Percentiles rank a stretch among this genome's conserved stretches.
phyloP scores from a whole-genome alignment of 768 basidiomycete genomes.

The Podaxis sp. region DNA sequence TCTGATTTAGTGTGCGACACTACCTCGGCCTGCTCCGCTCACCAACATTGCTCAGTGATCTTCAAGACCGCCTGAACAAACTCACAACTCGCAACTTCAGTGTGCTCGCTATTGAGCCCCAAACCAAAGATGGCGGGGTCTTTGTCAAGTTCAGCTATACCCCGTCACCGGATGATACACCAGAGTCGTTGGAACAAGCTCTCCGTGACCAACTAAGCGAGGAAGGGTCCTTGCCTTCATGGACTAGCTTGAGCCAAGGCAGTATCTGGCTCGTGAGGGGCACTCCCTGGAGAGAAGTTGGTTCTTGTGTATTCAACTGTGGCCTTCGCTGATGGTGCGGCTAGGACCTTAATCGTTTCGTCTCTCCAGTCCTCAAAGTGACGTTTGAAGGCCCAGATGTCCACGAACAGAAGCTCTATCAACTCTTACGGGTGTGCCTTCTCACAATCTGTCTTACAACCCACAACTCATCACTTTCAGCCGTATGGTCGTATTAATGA shows the following conservation, averaged over 20 bases:
- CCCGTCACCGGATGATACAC: conserved; percentile 12
- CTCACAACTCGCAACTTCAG: conserved; percentile 56
- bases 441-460: not conserved
- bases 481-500: conserved; percentile 81
- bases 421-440: conserved; percentile 64
- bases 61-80: conserved; percentile 44
- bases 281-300: conserved; percentile 76
- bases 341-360: conserved; percentile 84
- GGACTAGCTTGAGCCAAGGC: conserved; percentile 48
- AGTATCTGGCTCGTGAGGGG: conserved; percentile 73
- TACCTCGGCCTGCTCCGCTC: conserved; percentile 58
- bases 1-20: conserved; percentile 50
- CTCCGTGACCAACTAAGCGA: conserved; percentile 39
- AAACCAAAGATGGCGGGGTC: conserved; percentile 80
- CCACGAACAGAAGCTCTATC: conserved; percentile 73
- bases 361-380: conserved; percentile 68
- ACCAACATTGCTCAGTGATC: conserved; percentile 46
- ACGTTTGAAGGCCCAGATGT: conserved; percentile 88
- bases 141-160: conserved; percentile 72
- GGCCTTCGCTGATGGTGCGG: not conserved
- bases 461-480: conserved; percentile 17
- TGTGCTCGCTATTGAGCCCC: conserved; percentile 59
- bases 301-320: conserved; percentile 11
- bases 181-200: conserved; percentile 42
- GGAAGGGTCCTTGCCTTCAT: conserved; percentile 59